A percentile compares a stretch with the other conserved stretches of the same genome.
Conservation (phyloP, 768 basidiomycete genomes). For the Leccinum uliginosum region DNA sequence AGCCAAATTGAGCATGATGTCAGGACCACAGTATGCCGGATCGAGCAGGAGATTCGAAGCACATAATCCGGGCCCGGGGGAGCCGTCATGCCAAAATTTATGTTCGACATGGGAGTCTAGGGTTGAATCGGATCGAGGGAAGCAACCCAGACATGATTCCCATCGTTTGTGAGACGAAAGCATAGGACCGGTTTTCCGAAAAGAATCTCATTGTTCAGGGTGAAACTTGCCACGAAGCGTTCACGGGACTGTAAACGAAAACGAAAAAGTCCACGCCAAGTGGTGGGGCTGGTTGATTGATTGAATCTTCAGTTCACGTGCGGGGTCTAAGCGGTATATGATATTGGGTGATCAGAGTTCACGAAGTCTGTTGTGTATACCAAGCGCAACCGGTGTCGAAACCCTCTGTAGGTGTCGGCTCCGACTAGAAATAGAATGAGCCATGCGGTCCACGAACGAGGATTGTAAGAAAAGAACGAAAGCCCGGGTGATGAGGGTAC, state of each 20-base stretch:
- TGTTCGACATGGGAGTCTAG: neutral
- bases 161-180: neutral
- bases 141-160: neutral
- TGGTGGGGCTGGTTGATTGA: neutral
- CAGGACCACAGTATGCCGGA: constrained; percentile 11
- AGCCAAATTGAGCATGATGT: too few species aligned
- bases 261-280: neutral
- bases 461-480: neutral
- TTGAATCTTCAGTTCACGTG: neutral
- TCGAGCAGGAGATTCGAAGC: constrained; percentile 1
- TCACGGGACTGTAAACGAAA: constrained; percentile 1
- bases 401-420: constrained; percentile 61
- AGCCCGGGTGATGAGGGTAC: constrained; percentile 26
- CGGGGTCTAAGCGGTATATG: constrained; percentile 17
- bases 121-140: neutral
- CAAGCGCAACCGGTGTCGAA: constrained; percentile 74
- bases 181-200: neutral
- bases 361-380: constrained; percentile 56
- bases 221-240: neutral
- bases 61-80: neutral
- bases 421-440: constrained; percentile 41
- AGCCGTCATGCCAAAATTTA: neutral
- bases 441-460: neutral
- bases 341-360: constrained; percentile 13
- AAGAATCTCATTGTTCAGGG: neutral